Percentiles rank a stretch among this genome's conserved stretches.
Conservation (phyloP, 768 basidiomycete species). For the Hypholoma sublateritium region DNA sequence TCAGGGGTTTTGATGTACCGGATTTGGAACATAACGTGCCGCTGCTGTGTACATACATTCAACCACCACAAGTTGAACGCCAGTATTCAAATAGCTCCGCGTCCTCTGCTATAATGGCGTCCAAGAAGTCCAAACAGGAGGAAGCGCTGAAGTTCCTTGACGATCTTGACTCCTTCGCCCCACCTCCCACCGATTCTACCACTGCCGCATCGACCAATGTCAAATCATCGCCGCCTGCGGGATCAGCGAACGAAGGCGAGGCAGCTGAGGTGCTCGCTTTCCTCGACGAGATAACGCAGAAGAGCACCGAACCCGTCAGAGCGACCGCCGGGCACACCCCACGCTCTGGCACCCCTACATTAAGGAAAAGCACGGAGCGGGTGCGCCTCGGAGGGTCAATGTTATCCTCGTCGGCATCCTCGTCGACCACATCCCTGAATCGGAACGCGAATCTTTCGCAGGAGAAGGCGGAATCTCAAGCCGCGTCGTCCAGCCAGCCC, state of each 20-base stretch:
- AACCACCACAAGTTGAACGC: neutral
- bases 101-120: slow-evolving; percentile 26
- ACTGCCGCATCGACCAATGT: slow-evolving; percentile 3
- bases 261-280: slow-evolving; percentile 84
- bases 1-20: neutral
- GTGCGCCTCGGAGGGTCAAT: slow-evolving; percentile 59
- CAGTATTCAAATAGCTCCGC: neutral
- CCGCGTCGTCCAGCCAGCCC: slow-evolving; percentile 13
- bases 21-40: slow-evolving; percentile 1
- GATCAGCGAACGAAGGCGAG: slow-evolving; percentile 53
- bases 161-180: slow-evolving; percentile 84
- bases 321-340: slow-evolving; percentile 54
- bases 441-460: slow-evolving; percentile 19
- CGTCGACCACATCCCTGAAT: slow-evolving; percentile 32
- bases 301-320: slow-evolving; percentile 77
- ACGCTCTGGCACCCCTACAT: slow-evolving; percentile 67
- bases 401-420: slow-evolving; percentile 39
- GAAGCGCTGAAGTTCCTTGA: slow-evolving; percentile 94
- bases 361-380: slow-evolving; percentile 76
- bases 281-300: slow-evolving; percentile 93
- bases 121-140: slow-evolving; percentile 75
- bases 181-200: slow-evolving; percentile 21
- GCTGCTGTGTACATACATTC: neutral
- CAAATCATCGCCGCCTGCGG: slow-evolving; percentile 19
- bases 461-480: slow-evolving; percentile 17